Conservation (phyloP, 2,329 filamentous ascomycete genomes). For the Ploettnerulaceae sp. region DNA sequence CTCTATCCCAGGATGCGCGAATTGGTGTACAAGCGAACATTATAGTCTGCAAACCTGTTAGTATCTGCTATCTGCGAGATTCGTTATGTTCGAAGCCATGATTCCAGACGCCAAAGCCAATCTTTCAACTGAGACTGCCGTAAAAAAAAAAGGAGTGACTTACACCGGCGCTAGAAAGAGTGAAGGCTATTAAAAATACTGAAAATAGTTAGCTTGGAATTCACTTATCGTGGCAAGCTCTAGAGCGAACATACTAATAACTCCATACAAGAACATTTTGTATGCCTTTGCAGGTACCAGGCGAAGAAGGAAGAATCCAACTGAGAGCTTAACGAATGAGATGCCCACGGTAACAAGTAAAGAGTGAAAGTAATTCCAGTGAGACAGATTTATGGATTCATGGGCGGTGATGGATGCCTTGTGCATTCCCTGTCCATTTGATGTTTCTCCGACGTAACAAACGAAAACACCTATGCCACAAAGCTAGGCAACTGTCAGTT, state of each 20-base stretch:
- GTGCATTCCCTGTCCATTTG: constrained; percentile 43
- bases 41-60: constrained; percentile 34
- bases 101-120: too few species aligned
- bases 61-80: background rate
- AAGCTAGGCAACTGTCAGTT: background rate
- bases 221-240: background rate
- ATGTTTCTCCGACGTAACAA: constrained; percentile 35
- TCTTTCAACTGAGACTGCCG: too few species aligned
- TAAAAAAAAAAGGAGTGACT: background rate
- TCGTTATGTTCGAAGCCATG: too few species aligned
- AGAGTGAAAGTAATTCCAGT: constrained; percentile 40
- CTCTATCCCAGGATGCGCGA: constrained; percentile 40
- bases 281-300: constrained; percentile 38
- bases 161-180: constrained; percentile 38
- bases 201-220: constrained; percentile 5
- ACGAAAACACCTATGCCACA: constrained; percentile 17
- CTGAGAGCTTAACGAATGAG: constrained; percentile 43
- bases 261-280: constrained; percentile 38
- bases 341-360: constrained; percentile 41
- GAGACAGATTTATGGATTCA: constrained; percentile 34
- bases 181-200: constrained; percentile 42
- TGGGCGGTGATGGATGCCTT: constrained; percentile 31
- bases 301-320: constrained; percentile 42
- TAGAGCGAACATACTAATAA: constrained; percentile 37
- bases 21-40: constrained; percentile 45